phyloP scores from a whole-genome alignment of 768 basidiomycete species.

The Grammothele lineata region DNA sequence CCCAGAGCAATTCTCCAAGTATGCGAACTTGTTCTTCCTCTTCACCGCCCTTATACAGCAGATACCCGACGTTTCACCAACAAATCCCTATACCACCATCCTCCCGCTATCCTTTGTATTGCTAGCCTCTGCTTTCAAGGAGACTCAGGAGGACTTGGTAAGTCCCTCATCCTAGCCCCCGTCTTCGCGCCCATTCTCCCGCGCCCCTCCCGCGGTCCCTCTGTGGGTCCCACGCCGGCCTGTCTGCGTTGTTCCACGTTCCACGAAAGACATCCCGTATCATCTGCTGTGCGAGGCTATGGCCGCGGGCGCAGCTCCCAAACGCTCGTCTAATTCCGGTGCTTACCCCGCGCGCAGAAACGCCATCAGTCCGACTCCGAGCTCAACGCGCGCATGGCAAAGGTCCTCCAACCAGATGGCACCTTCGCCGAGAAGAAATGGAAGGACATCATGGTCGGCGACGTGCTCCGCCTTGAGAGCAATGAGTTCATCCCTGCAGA shows the following conservation, averaged over 20 bases:
- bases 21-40: conserved; percentile 97
- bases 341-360: conserved; percentile 52
- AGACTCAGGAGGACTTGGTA: conserved; percentile 90
- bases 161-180: conserved; percentile 29
- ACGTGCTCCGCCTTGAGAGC: conserved; percentile 85
- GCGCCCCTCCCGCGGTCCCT: too few relatives aligned
- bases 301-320: background rate
- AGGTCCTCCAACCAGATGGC: conserved; percentile 62
- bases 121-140: conserved; percentile 93
- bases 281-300: background rate
- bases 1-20: conserved; percentile 96
- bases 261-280: background rate
- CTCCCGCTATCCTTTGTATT: conserved; percentile 84
- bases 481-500: conserved; percentile 97
- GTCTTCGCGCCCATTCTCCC: background rate
- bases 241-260: too few relatives aligned
- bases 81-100: conserved; percentile 93
- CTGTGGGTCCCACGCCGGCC: too few relatives aligned
- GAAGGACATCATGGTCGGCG: conserved; percentile 88
- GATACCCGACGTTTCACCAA: conserved; percentile 96
- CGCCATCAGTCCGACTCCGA: conserved; percentile 94
- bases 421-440: conserved; percentile 77
- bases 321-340: background rate
- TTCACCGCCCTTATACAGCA: conserved; percentile 98
- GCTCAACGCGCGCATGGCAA: conserved; percentile 77